phyloP scores from a whole-genome alignment of 441 rosid genomes.

The Populus hybrid region DNA sequence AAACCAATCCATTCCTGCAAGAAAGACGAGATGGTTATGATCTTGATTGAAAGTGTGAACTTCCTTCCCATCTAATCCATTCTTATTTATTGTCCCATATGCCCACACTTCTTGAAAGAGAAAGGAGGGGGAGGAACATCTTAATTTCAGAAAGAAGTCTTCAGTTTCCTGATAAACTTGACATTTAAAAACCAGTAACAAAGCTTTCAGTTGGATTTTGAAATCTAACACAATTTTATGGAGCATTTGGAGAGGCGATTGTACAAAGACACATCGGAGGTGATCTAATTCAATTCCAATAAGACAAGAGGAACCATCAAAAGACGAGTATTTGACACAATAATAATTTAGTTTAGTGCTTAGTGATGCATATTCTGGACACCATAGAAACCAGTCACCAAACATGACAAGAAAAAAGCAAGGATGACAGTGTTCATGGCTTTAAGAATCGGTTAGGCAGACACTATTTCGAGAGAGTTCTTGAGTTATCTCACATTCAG shows the following conservation, averaged over 20 bases:
- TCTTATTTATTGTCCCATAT: background rate
- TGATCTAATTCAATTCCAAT: background rate
- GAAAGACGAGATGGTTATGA: background rate
- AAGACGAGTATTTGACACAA: background rate
- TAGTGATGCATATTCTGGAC: background rate
- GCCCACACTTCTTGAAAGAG: background rate
- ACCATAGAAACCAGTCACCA: background rate
- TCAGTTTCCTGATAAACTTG: background rate
- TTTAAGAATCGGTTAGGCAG: background rate
- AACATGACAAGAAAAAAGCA: background rate
- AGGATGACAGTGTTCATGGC: background rate
- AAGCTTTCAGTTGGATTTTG: background rate
- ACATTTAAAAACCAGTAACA: background rate
- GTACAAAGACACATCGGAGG: background rate
- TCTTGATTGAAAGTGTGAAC: background rate
- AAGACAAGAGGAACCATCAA: background rate
- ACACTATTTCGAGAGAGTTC: background rate
- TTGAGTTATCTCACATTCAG: no score
- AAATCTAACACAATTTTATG: background rate
- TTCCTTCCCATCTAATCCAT: background rate
- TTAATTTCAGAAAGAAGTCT: background rate
- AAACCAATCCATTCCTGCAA: conserved; percentile 54
- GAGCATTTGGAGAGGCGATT: background rate
- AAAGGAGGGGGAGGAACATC: background rate
- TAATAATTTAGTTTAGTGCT: background rate